phyloP scores from a whole-genome alignment of 495 filamentous ascomycete genomes.

The Thozetella sp. region DNA sequence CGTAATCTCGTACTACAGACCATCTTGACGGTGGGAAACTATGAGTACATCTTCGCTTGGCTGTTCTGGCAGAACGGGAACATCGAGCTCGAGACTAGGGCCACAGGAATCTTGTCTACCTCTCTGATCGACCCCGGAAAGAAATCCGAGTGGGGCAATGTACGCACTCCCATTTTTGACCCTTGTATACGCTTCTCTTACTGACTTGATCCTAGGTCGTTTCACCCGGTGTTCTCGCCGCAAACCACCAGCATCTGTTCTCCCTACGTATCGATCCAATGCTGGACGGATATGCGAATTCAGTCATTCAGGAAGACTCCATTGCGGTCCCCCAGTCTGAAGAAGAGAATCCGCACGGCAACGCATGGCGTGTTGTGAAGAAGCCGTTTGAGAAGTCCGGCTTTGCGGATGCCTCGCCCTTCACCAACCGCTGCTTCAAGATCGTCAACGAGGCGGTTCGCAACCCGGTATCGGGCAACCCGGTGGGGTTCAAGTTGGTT shows the following conservation, averaged over 20 bases:
- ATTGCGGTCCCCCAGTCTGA: constrained; percentile 38
- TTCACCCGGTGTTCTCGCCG: constrained; percentile 74
- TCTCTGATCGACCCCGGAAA: constrained; percentile 72
- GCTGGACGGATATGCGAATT: constrained; percentile 62
- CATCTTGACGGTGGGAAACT: constrained; percentile 79
- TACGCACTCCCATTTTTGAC: no score
- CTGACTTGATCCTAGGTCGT: no score
- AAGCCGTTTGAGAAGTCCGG: constrained; percentile 50
- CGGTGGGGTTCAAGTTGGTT: constrained; percentile 77
- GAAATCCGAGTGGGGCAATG: constrained; percentile 70
- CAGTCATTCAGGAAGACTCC: constrained; percentile 66
- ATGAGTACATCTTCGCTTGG: constrained; percentile 80
- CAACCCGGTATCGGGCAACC: constrained; percentile 72
- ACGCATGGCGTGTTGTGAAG: constrained; percentile 69
- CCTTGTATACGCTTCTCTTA: no score
- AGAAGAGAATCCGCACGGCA: constrained; percentile 68
- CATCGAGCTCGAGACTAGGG: constrained; percentile 73
- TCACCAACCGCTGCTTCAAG: constrained; percentile 72
- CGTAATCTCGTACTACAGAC: constrained; percentile 78
- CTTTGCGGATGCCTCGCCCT: constrained; percentile 61
- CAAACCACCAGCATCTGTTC: constrained; percentile 83
- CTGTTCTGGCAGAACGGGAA: constrained; percentile 82
- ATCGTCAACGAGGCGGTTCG: constrained; percentile 69
- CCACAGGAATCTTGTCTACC: constrained; percentile 81
- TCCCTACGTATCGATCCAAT: constrained; percentile 79